Evolutionary conservation across 305 asterid species (phyloP).

Genomic region (Ilex paraguariensis): DNA sequence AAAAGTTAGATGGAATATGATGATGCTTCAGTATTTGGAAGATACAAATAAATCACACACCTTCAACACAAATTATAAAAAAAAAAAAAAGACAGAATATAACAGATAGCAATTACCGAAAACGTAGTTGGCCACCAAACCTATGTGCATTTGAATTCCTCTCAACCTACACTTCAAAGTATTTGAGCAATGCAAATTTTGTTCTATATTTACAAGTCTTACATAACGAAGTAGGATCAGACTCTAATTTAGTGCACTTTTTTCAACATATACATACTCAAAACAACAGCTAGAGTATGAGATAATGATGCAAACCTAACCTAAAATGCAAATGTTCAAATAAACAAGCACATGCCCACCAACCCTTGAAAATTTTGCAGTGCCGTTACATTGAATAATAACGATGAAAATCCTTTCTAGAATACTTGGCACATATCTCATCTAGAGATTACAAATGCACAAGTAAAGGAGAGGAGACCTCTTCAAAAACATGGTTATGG

Average conservation of each 20-base stretch:
- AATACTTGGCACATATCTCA: neutral
- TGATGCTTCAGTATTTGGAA: too few relatives aligned
- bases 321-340: conserved; percentile 13
- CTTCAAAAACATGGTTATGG: neutral
- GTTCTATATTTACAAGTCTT: too few relatives aligned
- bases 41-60: too few relatives aligned
- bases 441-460: neutral
- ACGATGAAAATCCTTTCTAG: neutral
- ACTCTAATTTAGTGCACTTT: neutral
- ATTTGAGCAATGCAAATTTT: neutral
- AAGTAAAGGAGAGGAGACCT: neutral
- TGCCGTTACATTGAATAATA: conserved; percentile 13
- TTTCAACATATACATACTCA: neutral
- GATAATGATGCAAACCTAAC: conserved; percentile 21
- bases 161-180: neutral
- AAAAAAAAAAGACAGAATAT: too few relatives aligned
- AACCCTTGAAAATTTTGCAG: conserved; percentile 9
- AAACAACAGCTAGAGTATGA: neutral
- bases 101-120: conserved; percentile 14
- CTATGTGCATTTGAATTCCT: neutral
- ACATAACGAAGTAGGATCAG: too few relatives aligned
- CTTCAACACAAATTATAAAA: too few relatives aligned
- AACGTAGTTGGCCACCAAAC: conserved; percentile 26
- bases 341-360: conserved; percentile 9
- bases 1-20: too few relatives aligned